Evolutionary conservation across 169 alveolate species (phyloP).

Genomic region (Sarcocystis neurona): DNA sequence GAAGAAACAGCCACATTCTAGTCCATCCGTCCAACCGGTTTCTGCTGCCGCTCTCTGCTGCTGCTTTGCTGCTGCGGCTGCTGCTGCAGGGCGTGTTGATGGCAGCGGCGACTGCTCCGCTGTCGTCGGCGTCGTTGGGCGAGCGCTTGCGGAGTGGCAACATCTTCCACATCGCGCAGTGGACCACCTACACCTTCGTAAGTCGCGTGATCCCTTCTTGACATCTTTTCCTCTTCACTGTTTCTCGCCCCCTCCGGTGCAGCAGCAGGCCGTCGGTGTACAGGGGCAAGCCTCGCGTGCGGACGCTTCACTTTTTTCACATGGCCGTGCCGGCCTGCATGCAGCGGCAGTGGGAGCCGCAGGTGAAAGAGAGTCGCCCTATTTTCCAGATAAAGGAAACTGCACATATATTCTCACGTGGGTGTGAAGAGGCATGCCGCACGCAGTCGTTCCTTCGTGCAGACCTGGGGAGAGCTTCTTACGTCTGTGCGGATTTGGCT

Average conservation of each 20-base stretch:
- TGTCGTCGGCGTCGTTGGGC: not conserved
- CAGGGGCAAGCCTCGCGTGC: not conserved
- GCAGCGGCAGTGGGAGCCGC: too few relatives aligned
- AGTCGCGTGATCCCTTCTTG: not conserved
- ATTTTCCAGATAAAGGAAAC: too few relatives aligned
- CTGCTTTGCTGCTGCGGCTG: not conserved
- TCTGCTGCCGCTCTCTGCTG: not conserved
- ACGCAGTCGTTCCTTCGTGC: too few relatives aligned
- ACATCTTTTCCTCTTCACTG: not conserved
- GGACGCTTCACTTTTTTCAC: too few relatives aligned
- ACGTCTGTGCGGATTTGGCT: not conserved
- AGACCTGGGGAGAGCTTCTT: too few relatives aligned
- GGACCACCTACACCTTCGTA: conserved; percentile 54
- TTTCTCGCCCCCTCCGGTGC: not conserved
- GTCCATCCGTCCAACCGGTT: not conserved
- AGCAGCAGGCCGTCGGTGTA: not conserved
- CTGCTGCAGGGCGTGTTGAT: not conserved
- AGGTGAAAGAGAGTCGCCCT: too few relatives aligned
- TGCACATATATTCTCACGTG: too few relatives aligned
- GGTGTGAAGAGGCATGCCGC: too few relatives aligned
- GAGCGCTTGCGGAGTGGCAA: conserved; percentile 13
- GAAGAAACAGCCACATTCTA: not conserved
- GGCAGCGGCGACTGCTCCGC: not conserved
- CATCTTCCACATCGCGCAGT: conserved; percentile 47
- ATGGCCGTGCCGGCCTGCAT: too few relatives aligned